phyloP scores from a whole-genome alignment of 2,329 filamentous ascomycete genomes.

The Aspergillus arachidicola region DNA sequence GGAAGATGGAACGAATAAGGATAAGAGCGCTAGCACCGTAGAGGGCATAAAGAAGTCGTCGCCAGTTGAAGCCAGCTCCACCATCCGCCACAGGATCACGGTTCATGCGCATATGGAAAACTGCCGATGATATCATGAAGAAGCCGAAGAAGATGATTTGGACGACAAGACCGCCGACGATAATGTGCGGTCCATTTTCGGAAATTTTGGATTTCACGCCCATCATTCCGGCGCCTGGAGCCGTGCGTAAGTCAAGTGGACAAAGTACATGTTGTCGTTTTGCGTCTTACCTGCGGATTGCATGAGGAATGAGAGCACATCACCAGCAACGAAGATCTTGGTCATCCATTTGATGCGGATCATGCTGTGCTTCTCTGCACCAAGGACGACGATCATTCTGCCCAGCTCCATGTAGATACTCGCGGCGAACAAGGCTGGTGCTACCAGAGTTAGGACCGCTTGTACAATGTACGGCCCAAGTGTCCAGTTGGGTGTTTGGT shows the following conservation, averaged over 20 bases:
- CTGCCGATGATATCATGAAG: conserved; percentile 46
- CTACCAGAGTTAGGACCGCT: conserved; percentile 23
- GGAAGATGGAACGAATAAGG: conserved; percentile 17
- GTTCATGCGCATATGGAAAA: conserved; percentile 13
- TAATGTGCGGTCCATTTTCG: conserved; percentile 35
- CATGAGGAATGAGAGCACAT: conserved; percentile 28
- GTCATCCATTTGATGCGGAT: conserved; percentile 26
- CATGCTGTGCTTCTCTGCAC: conserved; percentile 20
- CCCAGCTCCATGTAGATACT: conserved; percentile 30
- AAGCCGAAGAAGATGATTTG: conserved; percentile 62
- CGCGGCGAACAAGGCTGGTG: conserved; percentile 26
- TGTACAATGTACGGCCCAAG: conserved; percentile 24
- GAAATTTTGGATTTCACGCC: neutral
- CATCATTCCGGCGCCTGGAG: neutral
- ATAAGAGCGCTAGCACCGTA: conserved; percentile 17
- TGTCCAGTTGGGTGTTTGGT: conserved; percentile 23
- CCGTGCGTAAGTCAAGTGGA: neutral
- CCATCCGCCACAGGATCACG: conserved; percentile 6
- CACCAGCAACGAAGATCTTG: conserved; percentile 30
- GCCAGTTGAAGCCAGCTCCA: conserved; percentile 10
- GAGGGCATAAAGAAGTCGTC: conserved; percentile 12
- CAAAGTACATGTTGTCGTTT: too few relatives aligned
- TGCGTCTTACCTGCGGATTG: conserved; percentile 24
- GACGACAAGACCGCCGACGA: conserved; percentile 59
- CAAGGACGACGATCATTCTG: conserved; percentile 20